phyloP scores from a whole-genome alignment of 352 stramenopile genomes.

The Phytophthora parvispora region DNA sequence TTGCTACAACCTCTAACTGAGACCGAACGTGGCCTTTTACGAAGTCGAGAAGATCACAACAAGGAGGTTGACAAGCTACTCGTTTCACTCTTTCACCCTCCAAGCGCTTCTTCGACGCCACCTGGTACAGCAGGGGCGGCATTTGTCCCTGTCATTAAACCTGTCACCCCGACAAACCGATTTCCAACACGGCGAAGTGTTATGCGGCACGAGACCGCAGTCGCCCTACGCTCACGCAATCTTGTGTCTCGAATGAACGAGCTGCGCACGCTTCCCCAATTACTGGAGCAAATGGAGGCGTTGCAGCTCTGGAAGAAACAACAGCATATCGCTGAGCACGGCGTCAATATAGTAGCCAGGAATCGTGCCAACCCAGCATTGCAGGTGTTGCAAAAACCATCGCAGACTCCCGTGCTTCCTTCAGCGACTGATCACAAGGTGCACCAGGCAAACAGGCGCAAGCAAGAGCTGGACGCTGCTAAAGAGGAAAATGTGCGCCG shows the following conservation, averaged over 20 bases:
- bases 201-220: conserved; percentile 60
- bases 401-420: conserved; percentile 65
- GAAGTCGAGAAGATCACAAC: conserved; percentile 48
- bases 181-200: conserved; percentile 58
- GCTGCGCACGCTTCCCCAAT: conserved; percentile 58
- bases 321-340: conserved; percentile 51
- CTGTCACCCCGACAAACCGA: conserved; percentile 5
- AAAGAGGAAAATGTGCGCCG: conserved; percentile 48
- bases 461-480: conserved; percentile 56
- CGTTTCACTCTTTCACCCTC: conserved; percentile 46
- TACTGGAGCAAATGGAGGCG: conserved; percentile 59
- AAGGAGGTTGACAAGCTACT: conserved; percentile 56
- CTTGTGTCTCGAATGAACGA: conserved; percentile 66
- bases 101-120: conserved; percentile 13
- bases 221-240: conserved; percentile 61
- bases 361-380: conserved; percentile 52
- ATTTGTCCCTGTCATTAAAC: conserved; percentile 5
- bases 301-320: conserved; percentile 46
- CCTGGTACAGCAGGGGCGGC: conserved; percentile 1
- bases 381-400: conserved; percentile 56
- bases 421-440: conserved; percentile 63
- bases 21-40: conserved; percentile 39
- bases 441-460: conserved; percentile 56
- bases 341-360: conserved; percentile 56
- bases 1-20: conserved; percentile 27